Conservation (phyloP, 2,329 filamentous ascomycete species). For the Fusarium secorum region DNA sequence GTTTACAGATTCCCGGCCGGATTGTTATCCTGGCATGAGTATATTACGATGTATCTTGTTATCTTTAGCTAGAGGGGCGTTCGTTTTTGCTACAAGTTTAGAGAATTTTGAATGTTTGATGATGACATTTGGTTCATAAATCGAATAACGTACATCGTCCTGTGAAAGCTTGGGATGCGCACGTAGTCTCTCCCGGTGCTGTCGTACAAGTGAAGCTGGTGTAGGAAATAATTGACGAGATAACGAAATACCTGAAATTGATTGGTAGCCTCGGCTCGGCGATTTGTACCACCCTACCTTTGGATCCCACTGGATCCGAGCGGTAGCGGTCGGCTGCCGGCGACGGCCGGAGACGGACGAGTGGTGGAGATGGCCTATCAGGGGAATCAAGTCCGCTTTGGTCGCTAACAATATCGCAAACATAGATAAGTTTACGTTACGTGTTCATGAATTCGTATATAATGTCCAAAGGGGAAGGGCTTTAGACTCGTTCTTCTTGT, state of each 20-base stretch:
- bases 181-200: not conserved
- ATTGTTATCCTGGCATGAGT: slow-evolving; percentile 35
- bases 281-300: not conserved
- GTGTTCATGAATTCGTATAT: slow-evolving; percentile 15
- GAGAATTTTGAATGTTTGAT: slow-evolving; percentile 34
- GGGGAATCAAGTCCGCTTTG: slow-evolving; percentile 15
- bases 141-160: not conserved
- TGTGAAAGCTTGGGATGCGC: not conserved
- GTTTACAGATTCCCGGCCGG: slow-evolving; percentile 33
- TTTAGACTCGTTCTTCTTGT: not conserved
- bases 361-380: slow-evolving; percentile 40
- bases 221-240: slow-evolving; percentile 20
- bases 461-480: not conserved
- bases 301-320: not conserved
- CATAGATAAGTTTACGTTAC: slow-evolving; percentile 7
- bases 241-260: not conserved
- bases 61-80: slow-evolving; percentile 38
- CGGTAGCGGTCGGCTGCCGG: slow-evolving; percentile 37
- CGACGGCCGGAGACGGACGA: slow-evolving; percentile 34
- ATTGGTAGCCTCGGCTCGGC: not conserved
- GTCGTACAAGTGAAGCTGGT: not conserved
- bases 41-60: slow-evolving; percentile 42
- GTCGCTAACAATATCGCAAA: slow-evolving; percentile 11
- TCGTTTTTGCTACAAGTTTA: slow-evolving; percentile 32
- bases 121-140: slow-evolving; percentile 11